A percentile compares a stretch with the other conserved stretches of the same genome.
These are phyloP conservation scores for Monascus ruber DNA, from an alignment of 2,329 filamentous ascomycete genomes.

Conservation along the genomic window DNA sequence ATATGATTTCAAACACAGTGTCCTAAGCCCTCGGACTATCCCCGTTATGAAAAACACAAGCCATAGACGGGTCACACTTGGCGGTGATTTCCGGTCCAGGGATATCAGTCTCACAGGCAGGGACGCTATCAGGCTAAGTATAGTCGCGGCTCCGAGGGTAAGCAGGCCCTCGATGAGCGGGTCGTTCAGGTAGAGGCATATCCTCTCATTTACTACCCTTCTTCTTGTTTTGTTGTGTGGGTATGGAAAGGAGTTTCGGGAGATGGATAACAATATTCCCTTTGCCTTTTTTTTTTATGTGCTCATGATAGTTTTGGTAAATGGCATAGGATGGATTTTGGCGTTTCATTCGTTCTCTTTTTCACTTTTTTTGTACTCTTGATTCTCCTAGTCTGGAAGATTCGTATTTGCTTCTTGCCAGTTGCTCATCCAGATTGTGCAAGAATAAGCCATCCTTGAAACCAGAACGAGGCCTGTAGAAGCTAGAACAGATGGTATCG, in stretches of 20 bases:
- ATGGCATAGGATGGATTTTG: not conserved
- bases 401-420: too few relatives aligned
- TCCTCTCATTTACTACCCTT: slow-evolving; percentile 6
- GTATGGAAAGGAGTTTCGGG: slow-evolving; percentile 1
- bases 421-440: too few relatives aligned
- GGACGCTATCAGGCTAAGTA: slow-evolving; percentile 29
- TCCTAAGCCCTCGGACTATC: slow-evolving; percentile 50
- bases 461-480: too few relatives aligned
- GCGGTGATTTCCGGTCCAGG: slow-evolving; percentile 28
- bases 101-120: slow-evolving; percentile 27
- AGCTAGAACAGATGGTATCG: too few relatives aligned
- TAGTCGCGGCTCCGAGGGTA: slow-evolving; percentile 23
- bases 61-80: slow-evolving; percentile 31
- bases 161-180: slow-evolving; percentile 20
- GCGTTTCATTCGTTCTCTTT: not conserved
- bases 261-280: not conserved
- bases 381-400: too few relatives aligned
- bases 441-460: too few relatives aligned
- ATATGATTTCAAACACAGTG: slow-evolving; percentile 42
- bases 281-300: not conserved
- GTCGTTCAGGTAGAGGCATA: slow-evolving; percentile 11
- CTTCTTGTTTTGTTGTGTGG: slow-evolving; percentile 2
- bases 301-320: not conserved
- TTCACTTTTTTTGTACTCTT: too few relatives aligned
- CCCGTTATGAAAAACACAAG: slow-evolving; percentile 46